Percentiles rank a stretch among this genome's conserved stretches.
These are phyloP conservation scores for Annona squamosa DNA, from an alignment of 164 flowering plant species.

Conservation along the genomic window DNA sequence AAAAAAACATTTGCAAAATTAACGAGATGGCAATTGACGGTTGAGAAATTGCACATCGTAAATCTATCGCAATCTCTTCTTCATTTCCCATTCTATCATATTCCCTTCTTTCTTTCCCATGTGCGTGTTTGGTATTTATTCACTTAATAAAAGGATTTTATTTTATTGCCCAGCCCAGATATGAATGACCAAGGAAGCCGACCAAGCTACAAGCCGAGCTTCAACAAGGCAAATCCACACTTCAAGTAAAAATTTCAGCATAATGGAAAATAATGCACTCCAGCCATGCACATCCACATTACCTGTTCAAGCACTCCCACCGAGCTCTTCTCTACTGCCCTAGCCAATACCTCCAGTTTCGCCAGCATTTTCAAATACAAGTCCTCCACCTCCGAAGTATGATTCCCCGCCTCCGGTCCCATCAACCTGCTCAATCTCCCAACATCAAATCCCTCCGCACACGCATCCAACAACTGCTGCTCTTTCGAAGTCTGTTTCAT, in stretches of 20 bases:
- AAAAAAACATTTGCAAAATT: too few species aligned
- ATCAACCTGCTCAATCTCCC: conserved; percentile 46
- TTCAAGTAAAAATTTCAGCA: neutral
- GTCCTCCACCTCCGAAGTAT: conserved; percentile 55
- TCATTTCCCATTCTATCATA: too few species aligned
- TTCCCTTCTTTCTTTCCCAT: too few species aligned
- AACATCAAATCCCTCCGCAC: conserved; percentile 53
- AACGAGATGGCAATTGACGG: too few species aligned
- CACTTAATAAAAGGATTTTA: too few species aligned
- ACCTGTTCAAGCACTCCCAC: conserved; percentile 69
- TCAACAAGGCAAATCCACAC: neutral
- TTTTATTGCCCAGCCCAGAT: too few species aligned
- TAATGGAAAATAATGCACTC: neutral
- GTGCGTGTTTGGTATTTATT: too few species aligned
- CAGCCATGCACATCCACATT: neutral
- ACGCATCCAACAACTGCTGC: conserved; percentile 43
- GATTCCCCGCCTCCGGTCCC: conserved; percentile 51
- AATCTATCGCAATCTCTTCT: too few species aligned
- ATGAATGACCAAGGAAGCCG: too few species aligned
- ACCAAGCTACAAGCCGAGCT: neutral
- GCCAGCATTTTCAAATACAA: conserved; percentile 75
- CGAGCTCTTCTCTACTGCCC: conserved; percentile 54
- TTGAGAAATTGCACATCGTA: too few species aligned
- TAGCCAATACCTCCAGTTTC: conserved; percentile 59
- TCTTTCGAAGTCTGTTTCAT: conserved; percentile 28